Percentiles rank a stretch among this genome's conserved stretches.
Conservation (phyloP, 805 yeast species). For the Lachancea lanzarotensis region DNA sequence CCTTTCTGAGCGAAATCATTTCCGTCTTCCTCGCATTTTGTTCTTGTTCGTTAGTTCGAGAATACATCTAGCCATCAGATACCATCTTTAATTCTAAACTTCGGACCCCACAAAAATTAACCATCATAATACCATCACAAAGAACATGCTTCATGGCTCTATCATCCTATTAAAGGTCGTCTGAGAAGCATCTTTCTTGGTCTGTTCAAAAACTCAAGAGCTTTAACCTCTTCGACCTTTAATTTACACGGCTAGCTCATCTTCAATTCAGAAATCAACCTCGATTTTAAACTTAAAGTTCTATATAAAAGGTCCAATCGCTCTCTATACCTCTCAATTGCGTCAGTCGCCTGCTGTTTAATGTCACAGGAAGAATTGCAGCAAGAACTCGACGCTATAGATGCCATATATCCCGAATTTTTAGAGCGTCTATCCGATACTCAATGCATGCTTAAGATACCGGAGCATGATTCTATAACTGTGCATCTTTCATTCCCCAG, state of each 20-base stretch:
- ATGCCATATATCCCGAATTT: slow-evolving; percentile 78
- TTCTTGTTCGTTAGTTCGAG: neutral
- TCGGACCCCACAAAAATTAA: neutral
- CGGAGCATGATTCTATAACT: slow-evolving; percentile 54
- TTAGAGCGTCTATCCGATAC: slow-evolving; percentile 33
- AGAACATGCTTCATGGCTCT: too few species aligned
- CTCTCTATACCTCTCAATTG: neutral
- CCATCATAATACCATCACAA: neutral
- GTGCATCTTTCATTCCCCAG: slow-evolving; percentile 69
- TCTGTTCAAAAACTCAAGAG: too few species aligned
- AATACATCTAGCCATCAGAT: too few species aligned
- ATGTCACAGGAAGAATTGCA: slow-evolving; percentile 6
- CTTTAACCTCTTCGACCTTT: too few species aligned
- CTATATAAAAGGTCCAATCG: too few species aligned
- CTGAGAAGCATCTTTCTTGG: too few species aligned
- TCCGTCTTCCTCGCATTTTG: too few species aligned
- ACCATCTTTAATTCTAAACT: neutral
- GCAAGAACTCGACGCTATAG: slow-evolving; percentile 67
- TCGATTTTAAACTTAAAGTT: too few species aligned
- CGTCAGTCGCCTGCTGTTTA: neutral
- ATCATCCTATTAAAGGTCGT: too few species aligned
- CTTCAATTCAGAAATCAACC: too few species aligned
- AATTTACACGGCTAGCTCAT: too few species aligned
- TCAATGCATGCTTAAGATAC: slow-evolving; percentile 44
- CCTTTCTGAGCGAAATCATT: too few species aligned